A percentile compares a stretch with the other conserved stretches of the same genome.
These are phyloP conservation scores for Nicotiana undulata DNA, from an alignment of 257 asterid species.

Conservation along the genomic window DNA sequence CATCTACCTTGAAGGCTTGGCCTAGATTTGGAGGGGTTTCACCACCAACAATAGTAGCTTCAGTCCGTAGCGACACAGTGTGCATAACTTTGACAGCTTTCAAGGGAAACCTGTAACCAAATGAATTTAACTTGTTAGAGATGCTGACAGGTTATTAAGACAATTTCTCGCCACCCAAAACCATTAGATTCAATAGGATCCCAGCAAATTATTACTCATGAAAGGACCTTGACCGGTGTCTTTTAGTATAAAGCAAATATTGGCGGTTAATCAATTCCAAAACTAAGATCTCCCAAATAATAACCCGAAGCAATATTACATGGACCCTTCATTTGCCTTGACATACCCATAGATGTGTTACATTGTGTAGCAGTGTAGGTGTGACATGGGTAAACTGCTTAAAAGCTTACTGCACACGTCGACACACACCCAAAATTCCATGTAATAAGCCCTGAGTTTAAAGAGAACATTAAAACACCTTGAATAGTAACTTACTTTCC, in stretches of 20 bases:
- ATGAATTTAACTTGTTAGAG: not conserved
- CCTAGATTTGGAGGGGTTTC: slow-evolving; percentile 75
- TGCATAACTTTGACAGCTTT: slow-evolving; percentile 98
- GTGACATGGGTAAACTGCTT: not conserved
- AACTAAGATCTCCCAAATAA: not conserved
- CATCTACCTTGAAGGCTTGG: slow-evolving; percentile 67
- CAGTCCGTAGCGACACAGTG: slow-evolving; percentile 83
- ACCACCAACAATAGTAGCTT: slow-evolving; percentile 72
- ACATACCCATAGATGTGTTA: not conserved
- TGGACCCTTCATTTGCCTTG: not conserved
- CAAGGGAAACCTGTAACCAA: slow-evolving; percentile 45
- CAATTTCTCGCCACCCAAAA: not conserved
- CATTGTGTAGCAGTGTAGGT: not conserved
- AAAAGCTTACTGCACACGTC: not conserved
- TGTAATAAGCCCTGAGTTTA: not conserved
- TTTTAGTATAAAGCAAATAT: no score
- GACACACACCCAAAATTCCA: not conserved
- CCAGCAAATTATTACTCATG: not conserved
- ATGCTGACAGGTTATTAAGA: not conserved
- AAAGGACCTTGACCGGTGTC: not conserved
- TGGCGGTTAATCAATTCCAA: not conserved
- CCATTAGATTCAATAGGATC: not conserved
- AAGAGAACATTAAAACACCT: not conserved
- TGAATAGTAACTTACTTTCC: slow-evolving; percentile 63
- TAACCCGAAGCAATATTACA: not conserved